Conservation (phyloP, 2,329 filamentous ascomycete genomes). For the Apiospora arundinis region DNA sequence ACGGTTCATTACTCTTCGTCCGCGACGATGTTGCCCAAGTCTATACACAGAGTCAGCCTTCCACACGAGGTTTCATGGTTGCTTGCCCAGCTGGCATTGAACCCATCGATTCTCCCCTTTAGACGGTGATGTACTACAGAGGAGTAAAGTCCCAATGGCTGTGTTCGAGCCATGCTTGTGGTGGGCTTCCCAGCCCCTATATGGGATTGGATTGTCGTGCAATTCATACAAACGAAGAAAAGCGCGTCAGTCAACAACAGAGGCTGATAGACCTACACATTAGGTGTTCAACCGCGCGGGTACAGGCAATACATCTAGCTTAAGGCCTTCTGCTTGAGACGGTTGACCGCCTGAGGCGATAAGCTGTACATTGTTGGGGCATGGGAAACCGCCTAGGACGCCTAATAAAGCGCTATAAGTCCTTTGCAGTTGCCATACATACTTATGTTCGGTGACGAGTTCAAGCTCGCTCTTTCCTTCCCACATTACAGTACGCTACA, state of each 20-base stretch:
- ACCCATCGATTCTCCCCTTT: background rate
- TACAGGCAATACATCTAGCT: background rate
- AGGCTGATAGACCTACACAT: background rate
- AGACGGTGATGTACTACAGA: background rate
- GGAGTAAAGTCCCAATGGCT: background rate
- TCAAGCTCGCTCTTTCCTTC: background rate
- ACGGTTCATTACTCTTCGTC: background rate
- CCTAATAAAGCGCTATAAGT: background rate
- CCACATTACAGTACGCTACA: background rate
- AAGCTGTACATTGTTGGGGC: background rate
- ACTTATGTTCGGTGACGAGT: background rate
- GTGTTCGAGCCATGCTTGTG: background rate
- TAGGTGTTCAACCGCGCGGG: background rate
- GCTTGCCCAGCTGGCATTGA: background rate
- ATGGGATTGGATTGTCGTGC: background rate
- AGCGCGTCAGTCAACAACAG: background rate
- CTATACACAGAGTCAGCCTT: background rate
- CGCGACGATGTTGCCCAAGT: background rate
- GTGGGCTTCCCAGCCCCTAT: background rate
- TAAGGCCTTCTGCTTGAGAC: background rate
- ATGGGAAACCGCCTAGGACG: background rate
- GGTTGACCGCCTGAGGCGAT: background rate
- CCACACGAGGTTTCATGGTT: background rate
- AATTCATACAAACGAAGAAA: background rate
- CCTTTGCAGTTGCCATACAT: background rate